Percentiles rank a stretch among this genome's conserved stretches.
Conservation (phyloP, 441 rosid genomes). For the Croton laevigatus region DNA sequence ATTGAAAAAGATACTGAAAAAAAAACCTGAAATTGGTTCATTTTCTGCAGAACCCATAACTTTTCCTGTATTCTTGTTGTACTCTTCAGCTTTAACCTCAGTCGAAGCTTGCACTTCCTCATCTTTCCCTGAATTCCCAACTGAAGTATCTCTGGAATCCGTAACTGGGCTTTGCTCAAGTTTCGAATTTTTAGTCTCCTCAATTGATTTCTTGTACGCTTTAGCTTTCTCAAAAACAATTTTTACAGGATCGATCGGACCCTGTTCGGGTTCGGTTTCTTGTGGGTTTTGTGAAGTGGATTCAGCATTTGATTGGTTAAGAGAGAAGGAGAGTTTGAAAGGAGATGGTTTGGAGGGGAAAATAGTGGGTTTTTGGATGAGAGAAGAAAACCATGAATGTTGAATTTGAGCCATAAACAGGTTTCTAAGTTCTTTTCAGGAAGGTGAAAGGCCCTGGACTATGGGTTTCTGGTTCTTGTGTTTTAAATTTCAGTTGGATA, state of each 20-base stretch:
- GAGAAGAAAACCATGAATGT: slow-evolving; percentile 42
- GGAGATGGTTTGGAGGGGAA: slow-evolving; percentile 33
- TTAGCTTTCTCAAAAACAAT: slow-evolving; percentile 64
- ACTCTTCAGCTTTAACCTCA: slow-evolving; percentile 40
- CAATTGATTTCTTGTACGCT: slow-evolving; percentile 43
- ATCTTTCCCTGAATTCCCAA: slow-evolving; percentile 13
- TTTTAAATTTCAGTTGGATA: slow-evolving; percentile 13
- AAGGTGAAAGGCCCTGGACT: not conserved
- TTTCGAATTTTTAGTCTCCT: slow-evolving; percentile 17
- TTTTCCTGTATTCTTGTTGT: slow-evolving; percentile 33
- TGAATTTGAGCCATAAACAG: slow-evolving; percentile 48
- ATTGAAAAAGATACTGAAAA: not conserved
- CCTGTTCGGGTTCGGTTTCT: slow-evolving; percentile 23
- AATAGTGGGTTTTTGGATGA: slow-evolving; percentile 27
- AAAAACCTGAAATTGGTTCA: slow-evolving; percentile 31
- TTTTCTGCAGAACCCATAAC: slow-evolving; percentile 21
- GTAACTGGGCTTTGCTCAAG: slow-evolving; percentile 19
- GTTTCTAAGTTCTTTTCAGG: not conserved
- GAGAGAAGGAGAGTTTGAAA: slow-evolving; percentile 38
- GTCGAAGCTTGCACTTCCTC: slow-evolving; percentile 31
- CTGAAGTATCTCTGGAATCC: slow-evolving; percentile 12
- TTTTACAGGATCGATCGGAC: slow-evolving; percentile 50
- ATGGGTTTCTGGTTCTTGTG: too few relatives aligned
- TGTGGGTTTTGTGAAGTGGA: slow-evolving; percentile 27
- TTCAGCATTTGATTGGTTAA: slow-evolving; percentile 31